These are phyloP conservation scores for Amesomyces nigricolor DNA, from an alignment of 2,329 filamentous ascomycete species.

Conservation along the genomic window DNA sequence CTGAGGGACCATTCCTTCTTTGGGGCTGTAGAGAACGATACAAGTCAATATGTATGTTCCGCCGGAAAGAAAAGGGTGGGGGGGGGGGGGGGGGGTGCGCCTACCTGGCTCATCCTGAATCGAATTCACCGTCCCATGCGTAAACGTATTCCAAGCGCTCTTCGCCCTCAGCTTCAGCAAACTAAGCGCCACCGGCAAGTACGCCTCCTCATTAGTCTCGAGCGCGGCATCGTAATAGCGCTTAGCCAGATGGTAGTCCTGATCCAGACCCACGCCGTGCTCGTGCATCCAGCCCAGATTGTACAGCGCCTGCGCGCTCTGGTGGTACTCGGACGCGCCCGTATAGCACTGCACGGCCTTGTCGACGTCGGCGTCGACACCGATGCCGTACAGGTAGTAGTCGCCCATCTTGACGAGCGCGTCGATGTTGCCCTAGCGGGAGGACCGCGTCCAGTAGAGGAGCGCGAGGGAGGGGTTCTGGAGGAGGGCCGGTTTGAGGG, in stretches of 20 bases:
- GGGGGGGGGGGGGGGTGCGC: too few species aligned
- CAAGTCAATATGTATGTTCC: constrained; percentile 27
- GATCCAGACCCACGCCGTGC: constrained; percentile 84
- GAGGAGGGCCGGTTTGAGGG: constrained; percentile 37
- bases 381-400: constrained; percentile 84
- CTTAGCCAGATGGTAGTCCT: constrained; percentile 97
- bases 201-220: constrained; percentile 87
- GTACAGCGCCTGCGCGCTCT: constrained; percentile 92
- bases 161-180: constrained; percentile 77
- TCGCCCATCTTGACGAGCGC: constrained; percentile 97
- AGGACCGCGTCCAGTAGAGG: constrained; percentile 92
- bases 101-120: constrained; percentile 85
- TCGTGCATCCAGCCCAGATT: constrained; percentile 99
- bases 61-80: too few species aligned
- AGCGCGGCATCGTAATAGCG: constrained; percentile 90
- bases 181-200: constrained; percentile 84
- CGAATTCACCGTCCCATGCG: constrained; percentile 82
- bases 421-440: constrained; percentile 88
- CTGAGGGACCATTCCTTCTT: constrained; percentile 70
- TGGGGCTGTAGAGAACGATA: constrained; percentile 42
- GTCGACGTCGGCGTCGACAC: constrained; percentile 63
- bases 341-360: constrained; percentile 93
- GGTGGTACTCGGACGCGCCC: constrained; percentile 82
- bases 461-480: constrained; percentile 61
- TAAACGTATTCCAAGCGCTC: constrained; percentile 92